Percentiles rank a stretch among this genome's conserved stretches.
Evolutionary conservation across 2,329 filamentous ascomycete species (phyloP).

Genomic region (Phaeosphaeriaceae sp.): DNA sequence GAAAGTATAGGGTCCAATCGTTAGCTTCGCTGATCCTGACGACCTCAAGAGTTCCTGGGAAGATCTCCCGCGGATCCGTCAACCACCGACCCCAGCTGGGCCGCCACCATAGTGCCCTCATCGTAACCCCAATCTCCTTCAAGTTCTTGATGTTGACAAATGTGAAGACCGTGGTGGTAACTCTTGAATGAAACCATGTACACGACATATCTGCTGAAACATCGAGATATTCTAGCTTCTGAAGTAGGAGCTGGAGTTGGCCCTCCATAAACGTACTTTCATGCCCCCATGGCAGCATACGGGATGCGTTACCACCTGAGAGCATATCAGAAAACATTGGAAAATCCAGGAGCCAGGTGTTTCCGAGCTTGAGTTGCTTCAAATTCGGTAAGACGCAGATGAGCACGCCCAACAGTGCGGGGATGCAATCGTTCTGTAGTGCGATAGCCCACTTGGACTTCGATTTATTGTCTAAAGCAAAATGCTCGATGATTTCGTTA

Average conservation of each 20-base stretch:
- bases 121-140: conserved; percentile 17
- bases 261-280: neutral
- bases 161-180: conserved; percentile 4
- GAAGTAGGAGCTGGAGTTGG: neutral
- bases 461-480: neutral
- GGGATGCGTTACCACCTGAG: neutral
- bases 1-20: conserved; percentile 3
- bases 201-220: conserved; percentile 15
- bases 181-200: conserved; percentile 2
- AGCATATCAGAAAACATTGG: conserved; percentile 12
- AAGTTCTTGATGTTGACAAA: conserved; percentile 14
- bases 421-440: conserved; percentile 11
- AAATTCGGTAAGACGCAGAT: conserved; percentile 16
- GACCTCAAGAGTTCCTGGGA: conserved; percentile 17
- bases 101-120: conserved; percentile 12
- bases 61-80: conserved; percentile 8
- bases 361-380: conserved; percentile 13
- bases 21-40: conserved; percentile 23
- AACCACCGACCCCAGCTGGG: neutral
- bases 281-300: neutral
- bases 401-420: conserved; percentile 14
- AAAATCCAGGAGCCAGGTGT: conserved; percentile 24
- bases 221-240: conserved; percentile 12
- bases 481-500: conserved; percentile 3
- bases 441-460: conserved; percentile 4